A percentile compares a stretch with the other conserved stretches of the same genome.
These are phyloP conservation scores for Solanum hybrid DNA, from an alignment of 305 asterid genomes.

Conservation along the genomic window DNA sequence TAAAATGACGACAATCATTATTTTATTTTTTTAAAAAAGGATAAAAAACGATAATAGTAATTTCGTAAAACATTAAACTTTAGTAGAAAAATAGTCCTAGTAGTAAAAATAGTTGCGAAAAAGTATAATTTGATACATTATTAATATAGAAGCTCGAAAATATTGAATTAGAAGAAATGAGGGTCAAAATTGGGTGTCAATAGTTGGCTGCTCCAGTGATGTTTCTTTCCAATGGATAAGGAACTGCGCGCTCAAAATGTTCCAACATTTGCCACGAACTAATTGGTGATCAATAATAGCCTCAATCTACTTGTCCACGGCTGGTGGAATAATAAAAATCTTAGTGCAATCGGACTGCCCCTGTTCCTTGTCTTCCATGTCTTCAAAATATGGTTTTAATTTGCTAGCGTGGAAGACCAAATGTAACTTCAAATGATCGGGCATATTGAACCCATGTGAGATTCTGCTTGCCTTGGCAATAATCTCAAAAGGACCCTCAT, in stretches of 20 bases:
- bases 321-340: not conserved
- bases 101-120: no score
- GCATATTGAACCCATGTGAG: not conserved
- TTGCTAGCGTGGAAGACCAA: not conserved
- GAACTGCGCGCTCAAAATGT: not conserved
- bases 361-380: not conserved
- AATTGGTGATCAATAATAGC: not conserved
- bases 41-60: no score
- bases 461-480: not conserved
- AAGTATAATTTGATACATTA: no score
- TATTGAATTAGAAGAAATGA: no score
- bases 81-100: no score
- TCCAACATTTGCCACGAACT: not conserved
- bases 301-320: not conserved
- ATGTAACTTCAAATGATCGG: not conserved
- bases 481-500: not conserved
- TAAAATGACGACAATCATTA: no score
- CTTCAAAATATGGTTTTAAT: not conserved
- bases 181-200: no score
- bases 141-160: no score
- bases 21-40: no score
- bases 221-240: not conserved
- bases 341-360: not conserved
- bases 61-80: no score
- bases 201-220: not conserved